Conservation (phyloP, 1,139 yeast species). For the Meyerozyma guilliermondii region DNA sequence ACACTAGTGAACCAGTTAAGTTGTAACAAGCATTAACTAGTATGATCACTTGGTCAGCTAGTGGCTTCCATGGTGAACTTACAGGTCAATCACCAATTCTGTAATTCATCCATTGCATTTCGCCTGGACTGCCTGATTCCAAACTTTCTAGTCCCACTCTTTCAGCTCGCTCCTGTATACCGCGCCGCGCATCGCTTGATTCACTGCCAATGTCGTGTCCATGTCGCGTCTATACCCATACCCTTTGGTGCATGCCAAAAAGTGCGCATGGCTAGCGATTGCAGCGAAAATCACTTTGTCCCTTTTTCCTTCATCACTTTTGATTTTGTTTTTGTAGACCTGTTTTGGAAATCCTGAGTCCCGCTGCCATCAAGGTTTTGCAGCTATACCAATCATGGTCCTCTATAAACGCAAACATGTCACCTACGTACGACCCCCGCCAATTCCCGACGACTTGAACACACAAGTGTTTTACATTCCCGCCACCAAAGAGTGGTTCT, state of each 20-base stretch:
- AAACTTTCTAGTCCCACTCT: no score
- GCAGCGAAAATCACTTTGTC: background rate
- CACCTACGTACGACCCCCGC: conserved; percentile 49
- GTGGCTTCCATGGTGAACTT: no score
- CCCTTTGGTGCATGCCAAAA: background rate
- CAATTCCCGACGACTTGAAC: conserved; percentile 47
- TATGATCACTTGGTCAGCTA: no score
- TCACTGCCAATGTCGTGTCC: conserved; percentile 1
- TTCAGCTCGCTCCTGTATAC: no score
- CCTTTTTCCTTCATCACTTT: background rate
- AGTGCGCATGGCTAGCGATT: background rate
- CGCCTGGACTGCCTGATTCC: no score
- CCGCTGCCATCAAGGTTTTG: background rate
- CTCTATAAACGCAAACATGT: conserved; percentile 71
- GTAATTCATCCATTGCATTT: no score
- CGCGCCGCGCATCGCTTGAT: no score
- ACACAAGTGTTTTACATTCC: conserved; percentile 73
- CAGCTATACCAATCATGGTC: conserved; percentile 40
- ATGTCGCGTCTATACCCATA: conserved; percentile 2
- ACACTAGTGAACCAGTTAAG: no score
- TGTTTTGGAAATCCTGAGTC: background rate
- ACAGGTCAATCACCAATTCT: no score
- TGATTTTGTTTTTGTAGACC: background rate
- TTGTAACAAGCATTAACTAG: no score
- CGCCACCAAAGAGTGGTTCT: conserved; percentile 85